Base-by-base conservation (phyloP, 495 filamentous ascomycete genomes). In the Neurospora sp. region DNA sequence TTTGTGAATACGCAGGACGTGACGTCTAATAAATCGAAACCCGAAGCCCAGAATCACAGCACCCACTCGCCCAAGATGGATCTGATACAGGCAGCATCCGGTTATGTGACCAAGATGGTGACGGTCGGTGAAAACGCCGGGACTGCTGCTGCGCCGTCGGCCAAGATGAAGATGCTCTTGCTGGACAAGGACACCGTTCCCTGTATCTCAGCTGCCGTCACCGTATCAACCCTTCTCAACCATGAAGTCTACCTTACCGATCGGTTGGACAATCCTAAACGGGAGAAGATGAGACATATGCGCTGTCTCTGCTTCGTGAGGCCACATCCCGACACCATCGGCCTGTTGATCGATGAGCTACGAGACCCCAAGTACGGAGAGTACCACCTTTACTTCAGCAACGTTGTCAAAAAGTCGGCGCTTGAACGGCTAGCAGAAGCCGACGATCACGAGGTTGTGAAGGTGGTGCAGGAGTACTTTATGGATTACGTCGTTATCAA, bases 111-210 rank as follows among this genome's bases (percentile, higher is more conserved):
- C 80, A 97, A 95, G 89, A 98, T 99, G 91, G 90, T 98, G 80
- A 91, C 93, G 61, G 89, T 90, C 74, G 95, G 95, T 80, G 94
- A 97, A 81, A 85, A 85, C 76, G 84, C 89, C 71, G 53, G 53
- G 27, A 65, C 53, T 82, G 53, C 88, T 53, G 89, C 90, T 68
- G 86, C 88, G 44, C 87, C 92, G 53, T 91, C 93, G 14, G 89
- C 93, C 42, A 98, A 98, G 87, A 99, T 99, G 96, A 99, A 99
- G 90, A 95, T 98, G 77, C 85, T 99, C 71, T 87, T 99, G 76
- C 86, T 99, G 71, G 96, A 99, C 82, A 91, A 89, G 82, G 96
- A 98, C 83, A 99, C 96, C 79, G 92, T 98, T 22, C 88, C 93
- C 42, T 96, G 97, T 75, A 88, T 97, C 40, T 98, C 96, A 31